These are phyloP conservation scores for Coniochaeta sp. DNA, from an alignment of 2,329 filamentous ascomycete genomes.

Conservation along the genomic window DNA sequence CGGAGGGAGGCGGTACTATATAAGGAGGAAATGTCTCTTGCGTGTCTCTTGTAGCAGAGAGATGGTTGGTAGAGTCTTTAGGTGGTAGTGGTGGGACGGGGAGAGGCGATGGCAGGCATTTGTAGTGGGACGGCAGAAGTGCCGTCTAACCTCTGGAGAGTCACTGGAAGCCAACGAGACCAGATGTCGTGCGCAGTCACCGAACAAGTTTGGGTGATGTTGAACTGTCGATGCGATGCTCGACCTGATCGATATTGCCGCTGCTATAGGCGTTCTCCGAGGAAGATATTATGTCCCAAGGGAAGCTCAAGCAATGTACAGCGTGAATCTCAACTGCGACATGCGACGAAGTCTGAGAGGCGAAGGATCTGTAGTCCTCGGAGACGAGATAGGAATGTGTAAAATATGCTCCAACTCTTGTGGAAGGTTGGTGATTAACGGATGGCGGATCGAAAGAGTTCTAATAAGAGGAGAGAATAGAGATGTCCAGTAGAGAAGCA, in stretches of 20 bases:
- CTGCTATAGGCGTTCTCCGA: too few species aligned
- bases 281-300: too few species aligned
- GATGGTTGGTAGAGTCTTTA: not conserved
- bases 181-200: not conserved
- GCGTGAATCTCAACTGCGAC: too few species aligned
- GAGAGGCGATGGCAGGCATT: slow-evolving; percentile 1
- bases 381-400: too few species aligned
- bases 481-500: not conserved
- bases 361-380: too few species aligned
- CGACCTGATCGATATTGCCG: not conserved
- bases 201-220: not conserved
- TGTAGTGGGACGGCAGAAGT: not conserved
- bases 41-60: not conserved
- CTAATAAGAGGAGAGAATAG: not conserved
- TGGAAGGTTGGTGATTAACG: not conserved
- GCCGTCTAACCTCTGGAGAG: not conserved
- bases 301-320: too few species aligned
- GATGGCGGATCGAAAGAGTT: not conserved
- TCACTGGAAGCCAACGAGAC: not conserved
- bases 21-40: not conserved
- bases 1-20: not conserved
- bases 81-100: not conserved
- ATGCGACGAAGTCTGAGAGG: too few species aligned
- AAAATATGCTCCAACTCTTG: not conserved
- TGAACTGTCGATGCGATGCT: not conserved